Conservation (phyloP, 495 filamentous ascomycete species). For the Pseudotulostoma volvatum region DNA sequence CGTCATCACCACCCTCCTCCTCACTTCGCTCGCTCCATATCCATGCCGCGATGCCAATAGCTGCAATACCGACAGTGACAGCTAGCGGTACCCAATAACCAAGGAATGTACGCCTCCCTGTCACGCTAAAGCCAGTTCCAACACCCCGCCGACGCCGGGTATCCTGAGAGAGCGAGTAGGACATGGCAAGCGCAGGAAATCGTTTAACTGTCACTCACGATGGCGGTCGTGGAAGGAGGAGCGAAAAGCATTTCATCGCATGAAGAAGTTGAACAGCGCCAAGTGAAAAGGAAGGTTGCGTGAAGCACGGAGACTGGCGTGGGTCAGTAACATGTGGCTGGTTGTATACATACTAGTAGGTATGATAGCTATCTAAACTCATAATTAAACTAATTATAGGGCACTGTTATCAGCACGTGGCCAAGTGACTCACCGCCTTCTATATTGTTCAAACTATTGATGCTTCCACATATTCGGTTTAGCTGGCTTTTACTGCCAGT, state of each 20-base stretch:
- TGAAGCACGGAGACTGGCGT: too few relatives aligned
- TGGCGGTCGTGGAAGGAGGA: conserved; percentile 9
- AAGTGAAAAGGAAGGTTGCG: too few relatives aligned
- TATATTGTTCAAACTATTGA: too few relatives aligned
- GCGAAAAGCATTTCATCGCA: conserved; percentile 26
- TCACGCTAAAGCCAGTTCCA: conserved; percentile 35
- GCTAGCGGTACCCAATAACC: conserved; percentile 77
- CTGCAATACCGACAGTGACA: conserved; percentile 70
- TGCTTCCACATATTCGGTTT: too few relatives aligned
- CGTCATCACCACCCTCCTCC: conserved; percentile 44
- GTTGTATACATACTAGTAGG: too few relatives aligned
- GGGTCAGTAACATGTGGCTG: too few relatives aligned
- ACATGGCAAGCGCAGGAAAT: conserved; percentile 39
- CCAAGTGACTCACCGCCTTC: too few relatives aligned
- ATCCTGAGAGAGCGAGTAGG: conserved; percentile 59
- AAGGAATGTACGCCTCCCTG: conserved; percentile 48
- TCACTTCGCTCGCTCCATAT: conserved; percentile 75
- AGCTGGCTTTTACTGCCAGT: too few relatives aligned
- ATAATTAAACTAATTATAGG: too few relatives aligned
- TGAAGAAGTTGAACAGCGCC: conserved; percentile 12
- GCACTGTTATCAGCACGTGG: too few relatives aligned
- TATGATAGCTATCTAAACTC: too few relatives aligned
- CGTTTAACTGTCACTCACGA: conserved; percentile 16
- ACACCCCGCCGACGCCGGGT: conserved; percentile 37
- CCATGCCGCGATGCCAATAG: conserved; percentile 74